Evolutionary conservation across 345 rosid species (phyloP).

Genomic region (Eucalyptus cloeziana): DNA sequence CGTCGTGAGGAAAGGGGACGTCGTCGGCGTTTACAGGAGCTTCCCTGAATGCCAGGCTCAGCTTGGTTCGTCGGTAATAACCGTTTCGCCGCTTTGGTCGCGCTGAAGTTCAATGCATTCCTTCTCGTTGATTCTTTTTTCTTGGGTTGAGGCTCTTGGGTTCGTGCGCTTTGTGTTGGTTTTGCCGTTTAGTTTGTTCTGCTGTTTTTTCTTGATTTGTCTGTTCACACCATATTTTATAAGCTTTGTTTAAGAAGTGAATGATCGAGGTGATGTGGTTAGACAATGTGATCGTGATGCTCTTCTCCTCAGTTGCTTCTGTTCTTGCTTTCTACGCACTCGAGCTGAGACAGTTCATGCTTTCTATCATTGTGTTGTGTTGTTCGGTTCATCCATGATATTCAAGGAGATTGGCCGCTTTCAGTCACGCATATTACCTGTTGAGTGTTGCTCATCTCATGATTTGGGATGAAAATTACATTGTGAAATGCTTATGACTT

Average conservation of each 20-base stretch:
- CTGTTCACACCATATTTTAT: background rate
- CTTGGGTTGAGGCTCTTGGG: background rate
- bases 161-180: background rate
- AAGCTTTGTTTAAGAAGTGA: background rate
- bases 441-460: background rate
- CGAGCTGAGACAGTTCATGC: background rate
- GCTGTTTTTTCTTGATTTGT: background rate
- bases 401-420: background rate
- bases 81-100: background rate
- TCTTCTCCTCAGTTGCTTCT: background rate
- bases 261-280: background rate
- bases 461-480: background rate
- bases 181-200: background rate
- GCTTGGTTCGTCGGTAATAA: constrained; percentile 68
- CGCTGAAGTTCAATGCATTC: background rate
- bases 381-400: background rate
- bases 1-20: constrained; percentile 81
- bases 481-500: background rate
- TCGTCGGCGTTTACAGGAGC: constrained; percentile 63
- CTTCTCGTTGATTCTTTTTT: background rate
- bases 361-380: background rate
- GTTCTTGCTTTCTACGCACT: background rate
- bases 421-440: background rate
- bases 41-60: constrained; percentile 72
- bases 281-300: background rate